phyloP scores from a whole-genome alignment of 371 early-diverging fungal species.

The Funneliformis caledonium region DNA sequence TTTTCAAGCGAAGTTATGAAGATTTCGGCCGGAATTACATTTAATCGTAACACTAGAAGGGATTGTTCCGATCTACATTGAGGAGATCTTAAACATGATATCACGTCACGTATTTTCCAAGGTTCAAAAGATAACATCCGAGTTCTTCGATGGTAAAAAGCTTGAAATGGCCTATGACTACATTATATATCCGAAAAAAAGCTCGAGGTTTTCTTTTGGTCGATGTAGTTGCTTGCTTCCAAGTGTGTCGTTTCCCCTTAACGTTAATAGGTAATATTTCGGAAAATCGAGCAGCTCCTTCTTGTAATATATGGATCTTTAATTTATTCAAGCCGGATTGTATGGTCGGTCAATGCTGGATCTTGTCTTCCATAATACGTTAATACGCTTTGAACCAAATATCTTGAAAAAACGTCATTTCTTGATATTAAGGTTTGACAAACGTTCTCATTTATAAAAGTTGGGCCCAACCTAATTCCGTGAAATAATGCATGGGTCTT shows the following conservation, averaged over 20 bases:
- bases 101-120: too few species aligned
- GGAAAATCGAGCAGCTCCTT: background rate
- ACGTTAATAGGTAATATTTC: background rate
- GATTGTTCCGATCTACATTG: too few species aligned
- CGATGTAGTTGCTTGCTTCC: too few species aligned
- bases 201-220: too few species aligned
- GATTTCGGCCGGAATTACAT: too few species aligned
- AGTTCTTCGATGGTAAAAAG: too few species aligned
- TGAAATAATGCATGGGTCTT: background rate
- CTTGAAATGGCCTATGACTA: too few species aligned
- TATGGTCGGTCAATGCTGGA: background rate
- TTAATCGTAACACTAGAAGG: too few species aligned
- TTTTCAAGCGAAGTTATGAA: too few species aligned
- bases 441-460: background rate
- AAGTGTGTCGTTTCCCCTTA: slow-evolving; percentile 30
- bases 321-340: background rate
- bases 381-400: background rate
- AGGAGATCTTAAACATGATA: too few species aligned
- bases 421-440: background rate
- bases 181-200: too few species aligned
- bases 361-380: slow-evolving; percentile 11
- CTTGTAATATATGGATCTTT: background rate
- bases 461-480: background rate
- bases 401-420: background rate
- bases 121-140: too few species aligned